Evolutionary conservation across 805 yeast species (phyloP).

Genomic region (Spathaspora arborariae): DNA sequence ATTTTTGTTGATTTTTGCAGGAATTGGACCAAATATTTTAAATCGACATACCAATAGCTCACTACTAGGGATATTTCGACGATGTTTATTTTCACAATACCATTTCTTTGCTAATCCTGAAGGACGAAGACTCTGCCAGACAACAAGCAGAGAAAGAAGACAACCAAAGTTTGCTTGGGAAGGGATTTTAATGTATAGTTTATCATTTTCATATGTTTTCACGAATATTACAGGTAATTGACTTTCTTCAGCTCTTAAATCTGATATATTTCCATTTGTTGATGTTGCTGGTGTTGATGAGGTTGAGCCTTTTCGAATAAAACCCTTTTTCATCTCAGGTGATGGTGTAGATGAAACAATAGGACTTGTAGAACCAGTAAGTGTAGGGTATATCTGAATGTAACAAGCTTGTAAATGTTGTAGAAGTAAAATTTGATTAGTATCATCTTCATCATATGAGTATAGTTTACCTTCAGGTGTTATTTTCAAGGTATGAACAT

Average conservation of each 20-base stretch:
- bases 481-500: conserved; percentile 24
- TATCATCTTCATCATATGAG: conserved; percentile 22
- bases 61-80: not conserved
- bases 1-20: conserved; percentile 34
- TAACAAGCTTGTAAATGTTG: conserved; percentile 37
- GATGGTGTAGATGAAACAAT: not conserved
- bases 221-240: conserved; percentile 39
- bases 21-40: conserved; percentile 61
- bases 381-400: conserved; percentile 31
- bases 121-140: conserved; percentile 56
- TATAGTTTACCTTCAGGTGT: conserved; percentile 31
- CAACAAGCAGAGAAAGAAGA: conserved; percentile 43
- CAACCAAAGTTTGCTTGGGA: conserved; percentile 37
- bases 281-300: not conserved
- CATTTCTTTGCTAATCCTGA: conserved; percentile 54
- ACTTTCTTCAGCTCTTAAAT: conserved; percentile 6
- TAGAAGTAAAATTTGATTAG: conserved; percentile 24
- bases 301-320: not conserved
- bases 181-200: conserved; percentile 33
- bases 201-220: conserved; percentile 35
- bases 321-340: not conserved
- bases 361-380: conserved; percentile 7
- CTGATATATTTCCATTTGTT: not conserved
- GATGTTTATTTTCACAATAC: conserved; percentile 35
- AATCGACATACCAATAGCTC: conserved; percentile 59